These are phyloP conservation scores for Cadophora malorum DNA, from an alignment of 2,329 filamentous ascomycete genomes.

Conservation along the genomic window DNA sequence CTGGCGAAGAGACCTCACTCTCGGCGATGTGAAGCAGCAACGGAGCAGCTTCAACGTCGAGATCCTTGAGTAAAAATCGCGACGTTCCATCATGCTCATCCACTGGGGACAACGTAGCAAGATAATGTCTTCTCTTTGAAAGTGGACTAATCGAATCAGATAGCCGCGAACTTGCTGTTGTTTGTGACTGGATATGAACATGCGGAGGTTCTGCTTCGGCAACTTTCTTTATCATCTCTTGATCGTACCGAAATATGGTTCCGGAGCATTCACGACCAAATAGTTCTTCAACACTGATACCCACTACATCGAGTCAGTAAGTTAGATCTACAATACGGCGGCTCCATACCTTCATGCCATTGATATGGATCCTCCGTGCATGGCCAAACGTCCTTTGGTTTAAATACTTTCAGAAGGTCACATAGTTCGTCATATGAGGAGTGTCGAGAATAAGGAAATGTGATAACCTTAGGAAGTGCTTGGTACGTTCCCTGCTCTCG, in stretches of 20 bases:
- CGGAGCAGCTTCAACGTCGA: background rate
- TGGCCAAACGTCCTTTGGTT: conserved; percentile 79
- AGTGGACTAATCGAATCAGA: background rate
- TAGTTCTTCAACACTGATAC: conserved; percentile 67
- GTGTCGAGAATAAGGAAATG: conserved; percentile 87
- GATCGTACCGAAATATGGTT: conserved; percentile 68
- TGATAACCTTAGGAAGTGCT: conserved; percentile 48
- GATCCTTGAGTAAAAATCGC: background rate
- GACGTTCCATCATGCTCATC: background rate
- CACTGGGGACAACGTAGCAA: background rate
- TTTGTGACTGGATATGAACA: conserved; percentile 23
- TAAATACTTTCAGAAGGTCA: conserved; percentile 69
- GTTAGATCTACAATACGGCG: background rate
- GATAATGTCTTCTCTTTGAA: background rate
- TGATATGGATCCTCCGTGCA: conserved; percentile 72
- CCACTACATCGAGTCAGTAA: conserved; percentile 40
- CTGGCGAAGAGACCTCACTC: background rate
- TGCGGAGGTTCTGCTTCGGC: background rate
- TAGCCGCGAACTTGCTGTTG: conserved; percentile 22
- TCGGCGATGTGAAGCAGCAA: background rate
- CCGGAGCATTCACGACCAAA: conserved; percentile 75
- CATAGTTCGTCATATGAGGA: conserved; percentile 85
- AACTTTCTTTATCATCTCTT: conserved; percentile 56
- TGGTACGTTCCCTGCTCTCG: background rate
- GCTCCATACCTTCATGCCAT: conserved; percentile 62